These are phyloP conservation scores for Paraphoma chrysanthemicola DNA, from an alignment of 2,329 filamentous ascomycete genomes.

Conservation along the genomic window DNA sequence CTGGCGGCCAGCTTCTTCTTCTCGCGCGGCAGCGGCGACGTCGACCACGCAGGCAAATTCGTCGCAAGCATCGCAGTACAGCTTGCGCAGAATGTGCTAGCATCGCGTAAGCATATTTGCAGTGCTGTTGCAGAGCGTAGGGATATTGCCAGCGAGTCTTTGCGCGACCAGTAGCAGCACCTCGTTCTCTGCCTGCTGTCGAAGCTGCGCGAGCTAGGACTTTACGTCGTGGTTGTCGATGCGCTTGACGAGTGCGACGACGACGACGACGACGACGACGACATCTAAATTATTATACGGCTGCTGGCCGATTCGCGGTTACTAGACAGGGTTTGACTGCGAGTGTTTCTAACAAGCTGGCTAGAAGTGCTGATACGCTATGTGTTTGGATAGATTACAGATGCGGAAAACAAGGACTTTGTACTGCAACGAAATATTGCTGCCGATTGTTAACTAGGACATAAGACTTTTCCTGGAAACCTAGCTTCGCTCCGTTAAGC, in stretches of 20 bases:
- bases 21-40: slow-evolving; percentile 15
- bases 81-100: slow-evolving; percentile 12
- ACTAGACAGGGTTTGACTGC: no score
- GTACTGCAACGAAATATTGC: slow-evolving; percentile 20
- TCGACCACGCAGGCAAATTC: slow-evolving; percentile 16
- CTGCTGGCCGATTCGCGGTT: slow-evolving; percentile 7
- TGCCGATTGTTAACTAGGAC: slow-evolving; percentile 18
- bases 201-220: slow-evolving; percentile 1
- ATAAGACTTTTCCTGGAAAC: slow-evolving; percentile 20
- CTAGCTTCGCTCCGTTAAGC: slow-evolving; percentile 2
- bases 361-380: slow-evolving; percentile 20
- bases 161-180: slow-evolving; percentile 25
- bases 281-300: slow-evolving; percentile 17
- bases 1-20: slow-evolving; percentile 32
- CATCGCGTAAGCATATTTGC: neutral
- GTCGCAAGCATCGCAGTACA: slow-evolving; percentile 21
- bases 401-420: slow-evolving; percentile 10
- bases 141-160: slow-evolving; percentile 2
- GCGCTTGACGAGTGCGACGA: slow-evolving; percentile 46
- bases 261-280: slow-evolving; percentile 21
- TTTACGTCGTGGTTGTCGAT: slow-evolving; percentile 23
- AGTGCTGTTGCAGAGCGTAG: no score
- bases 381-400: slow-evolving; percentile 12
- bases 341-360: slow-evolving; percentile 6
- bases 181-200: slow-evolving; percentile 20